Evolutionary conservation across 1,284 basidiomycete genomes (phyloP), one percentile per base, ranked within the genome.

Genomic region (Irpex sp.): DNA sequence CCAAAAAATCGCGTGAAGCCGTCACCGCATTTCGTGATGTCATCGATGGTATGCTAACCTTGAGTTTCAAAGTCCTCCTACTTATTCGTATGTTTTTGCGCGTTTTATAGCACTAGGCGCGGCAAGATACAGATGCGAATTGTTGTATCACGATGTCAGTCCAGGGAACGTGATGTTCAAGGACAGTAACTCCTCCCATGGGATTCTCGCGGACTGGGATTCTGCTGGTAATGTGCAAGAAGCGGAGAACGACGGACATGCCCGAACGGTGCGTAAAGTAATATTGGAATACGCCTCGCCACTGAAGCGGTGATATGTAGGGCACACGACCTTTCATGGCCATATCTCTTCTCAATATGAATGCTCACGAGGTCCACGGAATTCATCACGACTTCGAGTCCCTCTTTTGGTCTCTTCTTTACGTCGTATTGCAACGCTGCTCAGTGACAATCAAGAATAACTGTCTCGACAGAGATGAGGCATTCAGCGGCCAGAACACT

Each of bases 251-350:
- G 11, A 47, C n/a, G 11, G n/a, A n/a, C n/a, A 47, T n/a, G 9
- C n/a, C 44, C 44, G 44, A 13, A 47, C 44, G 11, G 44, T 47
- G n/a, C 9, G 44, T 47, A 26, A 26, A 26, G 26, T 26, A 2
- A n/a, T 47, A 47, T 6, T 11, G 9, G 44, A 2, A n/a, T 13
- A 47, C n/a, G 11, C 44, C 44, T 13, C 44, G 44, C 44, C 44
- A 13, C 11, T 47, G 9, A 13, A 13, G 44, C 44, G 9, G n/a
- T 47, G 44, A 47, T n/a, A 47, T 11, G 44, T 36, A 60, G 59
- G 59, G 59, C 15, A 60, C 48, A 6, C 54, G 59, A 49, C 26
- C 17, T 5, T 60, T 60, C 59, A 60, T 60, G 59, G 51, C 59
- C 26, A 36, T 54, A 15, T 6, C 17, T 17, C 11, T 60, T 5